These are phyloP conservation scores for Trichoderma asperellum DNA, from an alignment of 2,329 filamentous ascomycete species.

Conservation along the genomic window DNA sequence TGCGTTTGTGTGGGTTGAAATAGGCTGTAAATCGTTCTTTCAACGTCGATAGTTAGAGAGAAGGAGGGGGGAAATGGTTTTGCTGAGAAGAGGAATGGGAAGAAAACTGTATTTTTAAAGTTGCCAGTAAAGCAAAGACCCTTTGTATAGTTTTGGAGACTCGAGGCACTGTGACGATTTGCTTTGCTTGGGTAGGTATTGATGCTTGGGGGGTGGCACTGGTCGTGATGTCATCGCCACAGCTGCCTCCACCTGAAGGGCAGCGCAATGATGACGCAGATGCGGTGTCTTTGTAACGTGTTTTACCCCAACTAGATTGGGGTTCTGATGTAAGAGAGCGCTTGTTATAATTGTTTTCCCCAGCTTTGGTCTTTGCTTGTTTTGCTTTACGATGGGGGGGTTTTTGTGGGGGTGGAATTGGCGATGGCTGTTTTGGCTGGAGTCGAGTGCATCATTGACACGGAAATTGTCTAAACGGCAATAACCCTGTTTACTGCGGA, in stretches of 20 bases:
- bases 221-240: slow-evolving; percentile 30
- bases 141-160: neutral
- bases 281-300: neutral
- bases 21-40: neutral
- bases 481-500: neutral
- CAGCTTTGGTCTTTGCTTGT: neutral
- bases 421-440: neutral
- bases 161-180: neutral
- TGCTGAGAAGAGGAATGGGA: neutral
- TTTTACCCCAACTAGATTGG: neutral
- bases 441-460: slow-evolving; percentile 1
- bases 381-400: neutral
- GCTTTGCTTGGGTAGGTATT: neutral
- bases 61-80: neutral
- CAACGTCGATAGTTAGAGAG: neutral
- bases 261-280: slow-evolving; percentile 29
- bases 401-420: neutral
- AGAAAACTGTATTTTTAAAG: neutral
- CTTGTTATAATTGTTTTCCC: neutral
- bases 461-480: neutral
- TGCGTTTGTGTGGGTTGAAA: neutral
- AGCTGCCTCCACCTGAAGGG: slow-evolving; percentile 18
- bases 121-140: neutral
- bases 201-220: neutral
- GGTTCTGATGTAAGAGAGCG: neutral